A percentile compares a stretch with the other conserved stretches of the same genome.
These are phyloP conservation scores for Aureobasidium lini DNA, from an alignment of 2,329 filamentous ascomycete genomes.

Conservation along the genomic window DNA sequence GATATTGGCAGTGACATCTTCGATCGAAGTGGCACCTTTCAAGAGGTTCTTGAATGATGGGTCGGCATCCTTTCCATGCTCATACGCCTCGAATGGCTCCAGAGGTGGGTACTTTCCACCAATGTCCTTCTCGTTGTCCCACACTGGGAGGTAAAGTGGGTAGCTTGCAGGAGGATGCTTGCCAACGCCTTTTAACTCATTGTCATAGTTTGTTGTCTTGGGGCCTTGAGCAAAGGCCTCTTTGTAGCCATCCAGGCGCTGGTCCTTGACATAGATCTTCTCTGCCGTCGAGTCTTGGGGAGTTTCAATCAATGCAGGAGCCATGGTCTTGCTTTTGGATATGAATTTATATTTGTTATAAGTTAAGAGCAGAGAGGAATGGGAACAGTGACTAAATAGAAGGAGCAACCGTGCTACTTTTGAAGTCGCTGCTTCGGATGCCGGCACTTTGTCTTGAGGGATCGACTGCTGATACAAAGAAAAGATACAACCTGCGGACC, in stretches of 20 bases:
- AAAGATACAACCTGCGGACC: neutral
- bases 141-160: conserved; percentile 52
- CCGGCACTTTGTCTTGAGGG: neutral
- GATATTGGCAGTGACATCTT: conserved; percentile 63
- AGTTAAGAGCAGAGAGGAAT: neutral
- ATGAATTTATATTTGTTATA: neutral
- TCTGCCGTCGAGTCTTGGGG: conserved; percentile 22
- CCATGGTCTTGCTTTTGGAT: conserved; percentile 26
- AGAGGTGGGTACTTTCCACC: conserved; percentile 52
- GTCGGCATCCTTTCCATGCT: conserved; percentile 71
- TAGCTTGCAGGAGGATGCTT: conserved; percentile 54
- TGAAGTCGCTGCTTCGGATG: neutral
- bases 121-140: conserved; percentile 18
- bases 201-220: conserved; percentile 39
- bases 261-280: conserved; percentile 7
- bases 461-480: neutral
- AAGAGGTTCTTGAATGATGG: conserved; percentile 62
- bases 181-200: conserved; percentile 46
- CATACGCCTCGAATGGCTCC: conserved; percentile 62
- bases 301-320: conserved; percentile 36
- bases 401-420: neutral
- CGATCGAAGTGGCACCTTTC: conserved; percentile 37
- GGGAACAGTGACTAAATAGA: neutral
- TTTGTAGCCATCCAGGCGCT: conserved; percentile 26
- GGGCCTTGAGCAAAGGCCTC: conserved; percentile 38